phyloP scores from a whole-genome alignment of 1,284 basidiomycete genomes.

The Leccinum subrobustum region DNA sequence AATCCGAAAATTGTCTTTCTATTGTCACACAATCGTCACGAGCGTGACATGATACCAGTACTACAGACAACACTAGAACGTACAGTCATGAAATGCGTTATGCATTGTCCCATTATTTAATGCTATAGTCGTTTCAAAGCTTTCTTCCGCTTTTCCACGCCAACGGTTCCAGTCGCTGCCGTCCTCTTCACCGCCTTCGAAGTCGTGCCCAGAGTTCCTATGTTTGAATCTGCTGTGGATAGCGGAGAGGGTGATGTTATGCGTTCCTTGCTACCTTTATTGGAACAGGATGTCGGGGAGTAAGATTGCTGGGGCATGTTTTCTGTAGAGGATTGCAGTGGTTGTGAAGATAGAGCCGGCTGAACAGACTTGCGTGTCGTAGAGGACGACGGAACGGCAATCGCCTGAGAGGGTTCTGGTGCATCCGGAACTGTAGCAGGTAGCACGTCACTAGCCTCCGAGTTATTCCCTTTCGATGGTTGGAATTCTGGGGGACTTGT shows the following conservation, averaged over 20 bases:
- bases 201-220: constrained; percentile 37
- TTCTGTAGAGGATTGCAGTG: constrained; percentile 37
- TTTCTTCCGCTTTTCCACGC: constrained; percentile 80
- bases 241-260: constrained; percentile 62
- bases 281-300: constrained; percentile 38
- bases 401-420: constrained; percentile 26
- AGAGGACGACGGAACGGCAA: constrained; percentile 27
- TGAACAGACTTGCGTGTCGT: constrained; percentile 39
- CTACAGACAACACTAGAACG: not conserved
- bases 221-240: constrained; percentile 66
- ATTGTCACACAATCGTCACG: constrained; percentile 28
- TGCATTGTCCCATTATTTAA: constrained; percentile 7
- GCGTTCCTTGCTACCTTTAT: constrained; percentile 54
- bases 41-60: constrained; percentile 11
- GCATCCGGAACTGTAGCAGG: constrained; percentile 20
- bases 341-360: constrained; percentile 35
- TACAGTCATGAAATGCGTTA: constrained; percentile 9
- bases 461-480: constrained; percentile 36
- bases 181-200: constrained; percentile 68
- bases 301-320: constrained; percentile 37
- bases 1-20: constrained; percentile 18
- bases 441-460: constrained; percentile 15
- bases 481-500: constrained; percentile 69
- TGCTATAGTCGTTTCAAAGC: constrained; percentile 75
- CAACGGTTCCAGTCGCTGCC: constrained; percentile 50